Base-by-base conservation (phyloP, 495 filamentous ascomycete species). In the Coniosporium apollinis region DNA sequence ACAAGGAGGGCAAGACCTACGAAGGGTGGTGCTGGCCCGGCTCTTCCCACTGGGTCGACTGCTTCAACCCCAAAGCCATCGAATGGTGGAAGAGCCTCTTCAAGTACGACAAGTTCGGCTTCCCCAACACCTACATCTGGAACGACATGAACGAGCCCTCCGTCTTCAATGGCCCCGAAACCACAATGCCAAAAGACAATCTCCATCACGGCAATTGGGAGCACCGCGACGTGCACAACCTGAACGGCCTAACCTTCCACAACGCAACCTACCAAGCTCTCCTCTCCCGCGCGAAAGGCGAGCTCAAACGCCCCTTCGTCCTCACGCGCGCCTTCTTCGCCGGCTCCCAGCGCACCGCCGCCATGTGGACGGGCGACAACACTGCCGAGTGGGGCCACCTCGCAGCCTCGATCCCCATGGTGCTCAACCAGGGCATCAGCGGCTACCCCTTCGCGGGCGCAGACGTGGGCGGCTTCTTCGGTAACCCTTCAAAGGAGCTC, bases 141-240 rank as follows among this genome's bases (percentile, higher is more conserved):
- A 97, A 97, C 55, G 89, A 97, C 51, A 97, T 97, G 89, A 97
- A 94, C 48, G 89, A 97, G 59, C 89, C 89, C 0, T 94, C 89
- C 0, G 89, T 97, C 5, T 97, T 97, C 64, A 93, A 94, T 50
- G 89, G 89, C 0, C 89, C 89, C 0, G 89, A 97, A 54, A 92
- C 82, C 8, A 87, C 87, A 20, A 93, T 94, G 84, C 89, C 89
- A 29, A 94, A 92, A 56, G 89, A 97, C 60, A 94, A 94, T 52
- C 54, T 96, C 25, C 89, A 96, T 54, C 55, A 79, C 45, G 89
- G 69, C 18, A 72, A 80, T 54, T 97, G 89, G 89, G 89, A 97
- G 55, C 89, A 97, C 50, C 78, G 89, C 34, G 89, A 97, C 55
- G 60, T 97, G 14, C 89, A 97, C 62, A 96, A 96, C 50, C 51